Evolutionary conservation across 176 grass and related monocot genomes (phyloP).

Genomic region (Eremochloa ophiuroides): DNA sequence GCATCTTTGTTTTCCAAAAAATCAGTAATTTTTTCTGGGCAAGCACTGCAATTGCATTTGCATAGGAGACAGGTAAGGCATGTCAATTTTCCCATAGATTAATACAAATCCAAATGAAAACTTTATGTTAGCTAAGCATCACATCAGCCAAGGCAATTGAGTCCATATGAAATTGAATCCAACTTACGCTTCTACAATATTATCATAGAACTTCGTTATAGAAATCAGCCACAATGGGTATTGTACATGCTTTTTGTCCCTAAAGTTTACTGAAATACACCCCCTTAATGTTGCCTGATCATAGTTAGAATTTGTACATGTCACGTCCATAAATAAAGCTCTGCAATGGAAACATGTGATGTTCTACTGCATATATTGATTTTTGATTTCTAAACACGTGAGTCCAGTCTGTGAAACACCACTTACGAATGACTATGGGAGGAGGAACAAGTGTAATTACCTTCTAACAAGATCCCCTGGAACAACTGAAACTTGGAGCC

Average conservation of each 20-base stretch:
- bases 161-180: not conserved
- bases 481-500: conserved; percentile 58
- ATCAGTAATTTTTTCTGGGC: conserved; percentile 78
- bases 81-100: not conserved
- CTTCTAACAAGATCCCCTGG: conserved; percentile 72
- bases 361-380: not conserved
- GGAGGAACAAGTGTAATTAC: conserved; percentile 37
- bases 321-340: not conserved
- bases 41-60: conserved; percentile 64
- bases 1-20: conserved; percentile 77
- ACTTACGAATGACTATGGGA: not conserved
- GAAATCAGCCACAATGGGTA: not conserved
- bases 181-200: not conserved
- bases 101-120: not conserved
- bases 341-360: not conserved
- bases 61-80: not conserved
- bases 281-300: not conserved
- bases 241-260: not conserved
- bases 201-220: not conserved
- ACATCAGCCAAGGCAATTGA: not conserved
- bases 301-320: not conserved
- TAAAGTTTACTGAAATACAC: not conserved
- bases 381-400: not conserved
- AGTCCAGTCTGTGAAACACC: not conserved
- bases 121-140: not conserved